These are phyloP conservation scores for Musa itinerans DNA, from an alignment of 176 grass and related monocot genomes.

Conservation along the genomic window DNA sequence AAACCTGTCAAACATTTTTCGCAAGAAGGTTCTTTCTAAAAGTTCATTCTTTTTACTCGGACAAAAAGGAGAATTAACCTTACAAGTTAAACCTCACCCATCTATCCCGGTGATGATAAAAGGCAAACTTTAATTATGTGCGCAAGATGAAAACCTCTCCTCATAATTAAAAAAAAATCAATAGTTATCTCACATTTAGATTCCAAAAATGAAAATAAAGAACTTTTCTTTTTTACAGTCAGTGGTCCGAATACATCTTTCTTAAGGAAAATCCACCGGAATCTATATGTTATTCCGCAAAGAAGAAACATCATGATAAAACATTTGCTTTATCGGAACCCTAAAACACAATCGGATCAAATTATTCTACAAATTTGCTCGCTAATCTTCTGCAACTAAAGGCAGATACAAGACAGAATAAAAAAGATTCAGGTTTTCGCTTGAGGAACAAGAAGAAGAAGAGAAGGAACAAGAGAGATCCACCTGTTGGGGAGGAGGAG, in stretches of 20 bases:
- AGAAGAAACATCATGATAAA: neutral
- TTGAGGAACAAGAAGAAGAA: neutral
- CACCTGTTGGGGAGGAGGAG: slow-evolving; percentile 16
- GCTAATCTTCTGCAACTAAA: neutral
- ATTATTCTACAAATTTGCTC: neutral
- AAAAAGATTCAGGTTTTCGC: neutral
- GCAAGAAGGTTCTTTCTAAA: too few species aligned
- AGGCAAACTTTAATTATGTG: too few species aligned
- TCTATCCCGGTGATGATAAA: neutral
- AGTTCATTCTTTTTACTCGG: too few species aligned
- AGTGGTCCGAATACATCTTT: neutral
- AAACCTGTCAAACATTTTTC: too few species aligned
- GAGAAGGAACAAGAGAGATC: neutral
- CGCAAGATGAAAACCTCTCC: neutral
- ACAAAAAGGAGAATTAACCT: too few species aligned
- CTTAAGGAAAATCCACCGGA: neutral
- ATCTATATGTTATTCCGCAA: neutral
- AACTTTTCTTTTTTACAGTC: too few species aligned
- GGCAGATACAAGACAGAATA: neutral
- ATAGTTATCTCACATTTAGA: too few species aligned
- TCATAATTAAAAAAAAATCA: too few species aligned
- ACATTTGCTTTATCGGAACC: too few species aligned
- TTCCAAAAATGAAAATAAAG: too few species aligned
- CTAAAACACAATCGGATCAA: neutral
- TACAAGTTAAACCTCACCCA: neutral